Percentiles rank a stretch among this genome's conserved stretches.
phyloP scores from a whole-genome alignment of 2,329 filamentous ascomycete genomes.

The Orbilia quercus region DNA sequence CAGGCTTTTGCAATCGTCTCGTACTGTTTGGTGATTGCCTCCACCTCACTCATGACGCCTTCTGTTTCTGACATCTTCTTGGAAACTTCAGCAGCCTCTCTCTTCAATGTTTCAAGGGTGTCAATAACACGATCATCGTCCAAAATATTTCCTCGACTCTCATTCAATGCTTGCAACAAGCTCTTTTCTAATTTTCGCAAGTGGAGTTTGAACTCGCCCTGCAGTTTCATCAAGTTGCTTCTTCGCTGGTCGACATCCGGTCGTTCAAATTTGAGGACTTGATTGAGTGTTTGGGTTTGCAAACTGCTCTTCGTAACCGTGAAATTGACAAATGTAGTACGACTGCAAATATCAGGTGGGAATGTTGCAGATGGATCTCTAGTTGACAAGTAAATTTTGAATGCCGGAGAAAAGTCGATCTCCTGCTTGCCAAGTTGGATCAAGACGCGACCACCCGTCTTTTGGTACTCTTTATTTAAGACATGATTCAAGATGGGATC shows the following conservation, averaged over 20 bases:
- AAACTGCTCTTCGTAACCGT: conserved; percentile 98
- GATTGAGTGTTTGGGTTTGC: conserved; percentile 96
- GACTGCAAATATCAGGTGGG: conserved; percentile 94
- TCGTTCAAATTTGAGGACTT: conserved; percentile 95
- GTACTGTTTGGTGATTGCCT: conserved; percentile 94
- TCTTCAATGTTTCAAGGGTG: conserved; percentile 96
- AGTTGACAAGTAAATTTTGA: conserved; percentile 94
- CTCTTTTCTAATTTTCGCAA: conserved; percentile 94
- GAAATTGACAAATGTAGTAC: conserved; percentile 99
- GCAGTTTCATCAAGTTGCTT: conserved; percentile 97
- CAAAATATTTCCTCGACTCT: conserved; percentile 95
- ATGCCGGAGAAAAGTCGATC: conserved; percentile 97
- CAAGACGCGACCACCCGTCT: conserved; percentile 94
- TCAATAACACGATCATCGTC: conserved; percentile 99
- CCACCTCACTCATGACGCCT: conserved; percentile 97
- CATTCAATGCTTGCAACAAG: conserved; percentile 92
- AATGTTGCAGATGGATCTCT: conserved; percentile 96
- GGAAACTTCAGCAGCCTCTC: conserved; percentile 94
- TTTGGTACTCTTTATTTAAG: conserved; percentile 99
- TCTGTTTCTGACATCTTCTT: conserved; percentile 96
- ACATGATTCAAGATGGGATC: conserved; percentile 98
- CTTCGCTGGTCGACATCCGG: conserved; percentile 96
- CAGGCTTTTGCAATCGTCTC: conserved; percentile 91
- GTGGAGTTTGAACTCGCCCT: conserved; percentile 99
- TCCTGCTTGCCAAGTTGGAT: conserved; percentile 99